Evolutionary conservation across 1,139 yeast species (phyloP).

Genomic region (Cylindricascospora bacillispora): DNA sequence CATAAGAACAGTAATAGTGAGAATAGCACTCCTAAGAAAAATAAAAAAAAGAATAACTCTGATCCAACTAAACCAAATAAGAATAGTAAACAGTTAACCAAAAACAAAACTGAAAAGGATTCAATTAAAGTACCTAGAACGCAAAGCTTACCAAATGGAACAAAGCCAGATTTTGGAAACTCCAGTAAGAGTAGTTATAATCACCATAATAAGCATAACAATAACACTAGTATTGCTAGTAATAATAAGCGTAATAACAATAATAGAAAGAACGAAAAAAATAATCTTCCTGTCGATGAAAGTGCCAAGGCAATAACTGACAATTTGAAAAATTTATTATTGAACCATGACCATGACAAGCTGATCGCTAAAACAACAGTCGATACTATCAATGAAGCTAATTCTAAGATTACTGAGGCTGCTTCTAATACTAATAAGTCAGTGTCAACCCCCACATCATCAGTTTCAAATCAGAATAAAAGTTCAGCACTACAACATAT

Average conservation of each 20-base stretch:
- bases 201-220: slow-evolving; percentile 1
- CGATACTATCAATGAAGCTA: neutral
- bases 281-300: slow-evolving; percentile 2
- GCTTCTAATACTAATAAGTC: no score
- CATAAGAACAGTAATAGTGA: no score
- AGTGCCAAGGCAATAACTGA: neutral
- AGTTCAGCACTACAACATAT: no score
- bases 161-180: slow-evolving; percentile 21
- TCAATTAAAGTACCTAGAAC: slow-evolving; percentile 10
- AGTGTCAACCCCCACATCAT: no score
- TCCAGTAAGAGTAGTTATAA: slow-evolving; percentile 3
- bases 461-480: no score
- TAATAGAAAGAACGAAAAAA: slow-evolving; percentile 3
- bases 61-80: slow-evolving; percentile 5
- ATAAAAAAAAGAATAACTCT: slow-evolving; percentile 8
- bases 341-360: neutral
- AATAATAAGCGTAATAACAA: slow-evolving; percentile 1
- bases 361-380: neutral
- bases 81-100: slow-evolving; percentile 6
- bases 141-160: slow-evolving; percentile 22
- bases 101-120: slow-evolving; percentile 6
- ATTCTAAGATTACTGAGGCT: neutral
- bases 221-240: neutral
- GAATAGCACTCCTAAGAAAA: slow-evolving; percentile 13
- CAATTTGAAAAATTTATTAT: slow-evolving; percentile 1